Conservation (phyloP, 2,329 filamentous ascomycete genomes). For the Fusarium hainanense region DNA sequence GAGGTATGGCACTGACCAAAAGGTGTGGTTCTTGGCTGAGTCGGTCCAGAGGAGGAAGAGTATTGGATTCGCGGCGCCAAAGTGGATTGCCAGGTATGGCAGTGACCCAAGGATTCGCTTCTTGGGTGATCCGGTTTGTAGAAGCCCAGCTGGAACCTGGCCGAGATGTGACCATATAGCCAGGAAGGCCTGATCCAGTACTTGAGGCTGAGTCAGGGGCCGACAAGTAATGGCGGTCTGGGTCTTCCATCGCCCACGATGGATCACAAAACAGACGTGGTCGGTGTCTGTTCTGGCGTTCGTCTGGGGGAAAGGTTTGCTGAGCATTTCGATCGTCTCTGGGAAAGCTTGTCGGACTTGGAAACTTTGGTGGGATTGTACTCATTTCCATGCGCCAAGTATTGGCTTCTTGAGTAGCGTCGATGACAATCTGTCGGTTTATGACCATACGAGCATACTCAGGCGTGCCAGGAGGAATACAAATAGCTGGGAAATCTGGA, state of each 20-base stretch:
- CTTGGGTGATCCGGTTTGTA: conserved; percentile 29
- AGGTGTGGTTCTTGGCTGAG: not conserved
- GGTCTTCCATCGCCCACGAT: conserved; percentile 36
- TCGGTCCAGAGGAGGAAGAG: not conserved
- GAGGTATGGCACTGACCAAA: not conserved
- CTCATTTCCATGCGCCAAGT: conserved; percentile 37
- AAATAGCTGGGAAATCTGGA: conserved; percentile 78
- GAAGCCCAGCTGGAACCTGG: conserved; percentile 40
- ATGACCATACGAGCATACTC: conserved; percentile 76
- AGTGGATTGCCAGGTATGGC: conserved; percentile 37
- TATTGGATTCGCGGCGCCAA: conserved; percentile 16
- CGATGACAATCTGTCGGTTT: conserved; percentile 63
- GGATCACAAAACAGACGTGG: conserved; percentile 43
- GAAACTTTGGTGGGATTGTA: conserved; percentile 11
- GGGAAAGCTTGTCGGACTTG: conserved; percentile 36
- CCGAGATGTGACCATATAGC: conserved; percentile 43
- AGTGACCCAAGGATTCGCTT: conserved; percentile 41
- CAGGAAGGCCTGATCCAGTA: conserved; percentile 43
- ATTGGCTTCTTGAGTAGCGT: conserved; percentile 62
- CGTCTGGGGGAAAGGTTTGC: conserved; percentile 29
- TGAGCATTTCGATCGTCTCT: conserved; percentile 27
- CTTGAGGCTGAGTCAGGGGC: conserved; percentile 46
- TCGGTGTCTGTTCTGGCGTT: conserved; percentile 26
- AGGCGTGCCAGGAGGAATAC: conserved; percentile 71
- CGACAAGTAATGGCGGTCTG: conserved; percentile 36